These are phyloP conservation scores for Geotrichum bryndzae DNA, from an alignment of 1,139 yeast species.

Conservation along the genomic window DNA sequence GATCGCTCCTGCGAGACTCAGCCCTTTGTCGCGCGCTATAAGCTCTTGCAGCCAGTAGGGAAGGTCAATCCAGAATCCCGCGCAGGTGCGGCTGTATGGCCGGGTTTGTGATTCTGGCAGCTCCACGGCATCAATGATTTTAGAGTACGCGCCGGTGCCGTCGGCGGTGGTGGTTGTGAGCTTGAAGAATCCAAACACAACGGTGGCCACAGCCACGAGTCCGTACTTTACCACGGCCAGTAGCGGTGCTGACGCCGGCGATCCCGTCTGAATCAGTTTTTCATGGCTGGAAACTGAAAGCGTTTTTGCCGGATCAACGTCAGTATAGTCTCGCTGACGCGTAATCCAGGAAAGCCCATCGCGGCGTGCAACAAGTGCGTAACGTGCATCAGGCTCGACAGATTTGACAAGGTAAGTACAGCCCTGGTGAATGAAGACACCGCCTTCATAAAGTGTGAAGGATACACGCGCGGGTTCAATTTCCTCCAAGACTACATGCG, in stretches of 20 bases:
- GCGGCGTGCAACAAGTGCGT: conserved; percentile 79
- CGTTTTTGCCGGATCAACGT: conserved; percentile 78
- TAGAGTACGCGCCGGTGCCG: conserved; percentile 36
- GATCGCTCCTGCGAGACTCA: conserved; percentile 83
- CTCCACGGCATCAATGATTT: conserved; percentile 86
- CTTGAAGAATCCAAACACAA: conserved; percentile 90
- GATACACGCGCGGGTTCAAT: conserved; percentile 86
- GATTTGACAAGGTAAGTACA: conserved; percentile 79
- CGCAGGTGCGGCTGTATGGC: conserved; percentile 60
- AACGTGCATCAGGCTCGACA: conserved; percentile 65
- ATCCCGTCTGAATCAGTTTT: neutral
- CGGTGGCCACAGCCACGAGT: conserved; percentile 57
- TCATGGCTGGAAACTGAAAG: neutral
- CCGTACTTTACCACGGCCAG: conserved; percentile 44
- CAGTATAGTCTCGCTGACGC: conserved; percentile 82
- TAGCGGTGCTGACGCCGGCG: neutral
- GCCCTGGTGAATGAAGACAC: conserved; percentile 91
- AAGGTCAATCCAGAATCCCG: conserved; percentile 89
- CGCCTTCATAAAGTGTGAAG: conserved; percentile 92
- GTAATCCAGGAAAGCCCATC: conserved; percentile 87
- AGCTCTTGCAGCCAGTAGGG: conserved; percentile 58
- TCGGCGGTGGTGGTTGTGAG: conserved; percentile 45
- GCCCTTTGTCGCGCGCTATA: conserved; percentile 44
- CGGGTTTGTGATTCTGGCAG: conserved; percentile 60
- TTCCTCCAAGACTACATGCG: conserved; percentile 72